A percentile compares a stretch with the other conserved stretches of the same genome.
Evolutionary conservation across 2,329 filamentous ascomycete genomes (phyloP).

Genomic region (Colletotrichum lupini): DNA sequence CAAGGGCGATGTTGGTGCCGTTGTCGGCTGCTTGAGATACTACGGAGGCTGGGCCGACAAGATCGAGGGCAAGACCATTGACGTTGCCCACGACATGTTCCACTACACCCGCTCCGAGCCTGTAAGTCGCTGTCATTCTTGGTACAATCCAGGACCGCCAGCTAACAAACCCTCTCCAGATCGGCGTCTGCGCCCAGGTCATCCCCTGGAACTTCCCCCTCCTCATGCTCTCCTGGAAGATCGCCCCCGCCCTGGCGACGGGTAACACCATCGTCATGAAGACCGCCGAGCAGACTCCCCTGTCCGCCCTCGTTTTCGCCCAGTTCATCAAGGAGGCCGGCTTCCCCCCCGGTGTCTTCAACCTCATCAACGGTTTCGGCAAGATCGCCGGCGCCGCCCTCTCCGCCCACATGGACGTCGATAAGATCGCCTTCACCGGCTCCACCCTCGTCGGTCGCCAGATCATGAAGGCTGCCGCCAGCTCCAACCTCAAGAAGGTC

Average conservation of each 20-base stretch:
- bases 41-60: slow-evolving; percentile 90
- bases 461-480: slow-evolving; percentile 84
- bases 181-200: slow-evolving; percentile 86
- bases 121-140: slow-evolving; percentile 48
- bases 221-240: slow-evolving; percentile 87
- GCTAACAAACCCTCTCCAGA: slow-evolving; percentile 46
- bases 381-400: slow-evolving; percentile 82
- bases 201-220: slow-evolving; percentile 92
- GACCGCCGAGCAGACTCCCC: slow-evolving; percentile 81
- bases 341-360: slow-evolving; percentile 82
- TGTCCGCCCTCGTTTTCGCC: slow-evolving; percentile 74
- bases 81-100: slow-evolving; percentile 81
- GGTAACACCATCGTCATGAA: slow-evolving; percentile 81
- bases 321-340: slow-evolving; percentile 79
- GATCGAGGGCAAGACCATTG: slow-evolving; percentile 87
- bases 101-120: slow-evolving; percentile 87
- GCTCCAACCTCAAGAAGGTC: slow-evolving; percentile 85
- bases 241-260: slow-evolving; percentile 76
- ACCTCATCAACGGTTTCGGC: slow-evolving; percentile 83
- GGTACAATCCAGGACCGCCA: too few species aligned
- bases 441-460: slow-evolving; percentile 78
- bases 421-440: slow-evolving; percentile 87
- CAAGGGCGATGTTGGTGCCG: slow-evolving; percentile 77
- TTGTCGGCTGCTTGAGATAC: slow-evolving; percentile 75
- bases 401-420: slow-evolving; percentile 80